These are phyloP conservation scores for Aethionema arabicum DNA, from an alignment of 345 rosid genomes.

Conservation along the genomic window DNA sequence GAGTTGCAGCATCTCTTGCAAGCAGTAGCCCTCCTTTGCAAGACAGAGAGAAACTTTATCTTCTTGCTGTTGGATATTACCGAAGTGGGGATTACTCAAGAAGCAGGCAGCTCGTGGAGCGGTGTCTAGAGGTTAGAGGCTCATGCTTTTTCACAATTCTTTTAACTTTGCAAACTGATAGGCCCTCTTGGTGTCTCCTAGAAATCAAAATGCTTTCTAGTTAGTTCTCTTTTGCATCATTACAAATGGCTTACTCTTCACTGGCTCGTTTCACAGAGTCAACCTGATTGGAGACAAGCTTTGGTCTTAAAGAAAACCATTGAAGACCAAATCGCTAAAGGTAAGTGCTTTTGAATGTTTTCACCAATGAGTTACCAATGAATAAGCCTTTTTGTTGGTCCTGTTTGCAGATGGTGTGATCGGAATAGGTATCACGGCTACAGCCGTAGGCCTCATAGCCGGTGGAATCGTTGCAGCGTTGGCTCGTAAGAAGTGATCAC, in stretches of 20 bases:
- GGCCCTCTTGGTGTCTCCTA: not conserved
- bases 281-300: conserved; percentile 90
- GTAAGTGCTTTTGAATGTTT: conserved; percentile 31
- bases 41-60: conserved; percentile 71
- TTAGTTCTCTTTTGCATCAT: too few species aligned
- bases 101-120: conserved; percentile 67
- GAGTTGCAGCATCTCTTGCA: conserved; percentile 56
- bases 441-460: conserved; percentile 76
- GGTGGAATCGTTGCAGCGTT: conserved; percentile 82
- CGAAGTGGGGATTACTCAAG: conserved; percentile 64
- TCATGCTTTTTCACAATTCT: conserved; percentile 4
- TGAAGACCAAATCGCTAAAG: conserved; percentile 67
- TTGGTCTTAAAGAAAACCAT: conserved; percentile 60
- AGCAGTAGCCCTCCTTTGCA: conserved; percentile 50
- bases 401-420: conserved; percentile 71
- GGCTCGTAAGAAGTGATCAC: conserved; percentile 62
- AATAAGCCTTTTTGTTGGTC: conserved; percentile 12
- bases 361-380: not conserved
- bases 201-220: too few species aligned
- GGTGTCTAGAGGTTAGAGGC: conserved; percentile 83
- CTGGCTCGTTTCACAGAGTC: conserved; percentile 47
- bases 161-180: not conserved
- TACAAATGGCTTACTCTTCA: not conserved
- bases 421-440: conserved; percentile 84
- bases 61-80: conserved; percentile 76